phyloP scores from a whole-genome alignment of 345 rosid species.

The Triadica sebifera region DNA sequence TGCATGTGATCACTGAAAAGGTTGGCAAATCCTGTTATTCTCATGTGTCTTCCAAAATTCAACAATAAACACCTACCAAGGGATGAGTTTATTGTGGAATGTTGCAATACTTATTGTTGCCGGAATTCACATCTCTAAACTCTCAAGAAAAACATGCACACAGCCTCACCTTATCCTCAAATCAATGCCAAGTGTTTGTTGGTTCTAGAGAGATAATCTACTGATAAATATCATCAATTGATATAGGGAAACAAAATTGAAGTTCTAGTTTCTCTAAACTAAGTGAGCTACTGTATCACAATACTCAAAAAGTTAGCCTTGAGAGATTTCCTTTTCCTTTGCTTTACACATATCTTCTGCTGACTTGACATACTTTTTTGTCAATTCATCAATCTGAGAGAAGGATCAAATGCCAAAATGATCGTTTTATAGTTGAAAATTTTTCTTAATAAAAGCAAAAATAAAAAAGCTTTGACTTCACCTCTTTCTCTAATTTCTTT shows the following conservation, averaged over 20 bases:
- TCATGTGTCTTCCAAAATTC: not conserved
- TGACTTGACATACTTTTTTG: slow-evolving; percentile 74
- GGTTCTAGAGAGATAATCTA: not conserved
- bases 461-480: slow-evolving; percentile 28
- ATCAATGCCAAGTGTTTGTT: not conserved
- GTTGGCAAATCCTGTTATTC: not conserved
- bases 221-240: not conserved
- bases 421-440: not conserved
- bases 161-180: not conserved
- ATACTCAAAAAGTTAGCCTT: slow-evolving; percentile 41
- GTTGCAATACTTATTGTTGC: not conserved
- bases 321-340: slow-evolving; percentile 80
- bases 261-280: not conserved
- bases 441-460: not conserved
- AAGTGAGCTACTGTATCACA: not conserved
- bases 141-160: not conserved
- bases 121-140: not conserved
- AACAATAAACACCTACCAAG: not conserved
- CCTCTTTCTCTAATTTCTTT: slow-evolving; percentile 94
- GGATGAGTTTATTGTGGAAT: not conserved
- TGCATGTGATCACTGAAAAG: not conserved
- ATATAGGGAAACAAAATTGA: not conserved
- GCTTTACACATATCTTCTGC: slow-evolving; percentile 91
- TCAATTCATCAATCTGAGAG: slow-evolving; percentile 70
- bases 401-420: not conserved